Evolutionary conservation across 1,284 basidiomycete species (phyloP).

Genomic region (Fomitopsis pinicola): DNA sequence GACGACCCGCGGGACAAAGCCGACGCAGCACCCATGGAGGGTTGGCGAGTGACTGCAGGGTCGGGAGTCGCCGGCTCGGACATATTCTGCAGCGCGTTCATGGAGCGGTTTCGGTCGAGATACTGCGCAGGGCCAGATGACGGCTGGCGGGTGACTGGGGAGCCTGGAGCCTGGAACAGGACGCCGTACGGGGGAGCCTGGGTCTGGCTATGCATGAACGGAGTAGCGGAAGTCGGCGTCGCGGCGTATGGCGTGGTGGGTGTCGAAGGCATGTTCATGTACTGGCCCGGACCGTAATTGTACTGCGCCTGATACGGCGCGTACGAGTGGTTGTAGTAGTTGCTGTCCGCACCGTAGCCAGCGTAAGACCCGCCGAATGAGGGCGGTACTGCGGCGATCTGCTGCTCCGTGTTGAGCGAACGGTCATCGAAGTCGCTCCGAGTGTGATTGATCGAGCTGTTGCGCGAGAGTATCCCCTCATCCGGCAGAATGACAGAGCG

Average conservation of each 20-base stretch:
- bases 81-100: constrained; percentile 8
- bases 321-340: constrained; percentile 12
- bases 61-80: not conserved
- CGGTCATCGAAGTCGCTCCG: constrained; percentile 1
- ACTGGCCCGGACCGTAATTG: constrained; percentile 23
- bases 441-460: constrained; percentile 4
- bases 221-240: constrained; percentile 23
- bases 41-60: constrained; percentile 17
- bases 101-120: constrained; percentile 21
- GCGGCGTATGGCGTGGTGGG: constrained; percentile 15
- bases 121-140: constrained; percentile 16
- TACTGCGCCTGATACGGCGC: constrained; percentile 18
- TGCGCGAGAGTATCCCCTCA: constrained; percentile 29
- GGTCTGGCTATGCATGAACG: constrained; percentile 23
- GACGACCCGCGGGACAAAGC: constrained; percentile 21
- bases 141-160: constrained; percentile 17
- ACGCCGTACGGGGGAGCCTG: constrained; percentile 23
- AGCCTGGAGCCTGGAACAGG: not conserved
- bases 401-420: constrained; percentile 34
- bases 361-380: constrained; percentile 11
- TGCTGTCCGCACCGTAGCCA: constrained; percentile 4
- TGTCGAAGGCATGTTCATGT: constrained; percentile 12
- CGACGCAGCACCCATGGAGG: constrained; percentile 15
- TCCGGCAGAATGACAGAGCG: constrained; percentile 56
- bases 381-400: constrained; percentile 10